Conservation (phyloP, 1,139 yeast species). For the Yamadazyma atlantica region DNA sequence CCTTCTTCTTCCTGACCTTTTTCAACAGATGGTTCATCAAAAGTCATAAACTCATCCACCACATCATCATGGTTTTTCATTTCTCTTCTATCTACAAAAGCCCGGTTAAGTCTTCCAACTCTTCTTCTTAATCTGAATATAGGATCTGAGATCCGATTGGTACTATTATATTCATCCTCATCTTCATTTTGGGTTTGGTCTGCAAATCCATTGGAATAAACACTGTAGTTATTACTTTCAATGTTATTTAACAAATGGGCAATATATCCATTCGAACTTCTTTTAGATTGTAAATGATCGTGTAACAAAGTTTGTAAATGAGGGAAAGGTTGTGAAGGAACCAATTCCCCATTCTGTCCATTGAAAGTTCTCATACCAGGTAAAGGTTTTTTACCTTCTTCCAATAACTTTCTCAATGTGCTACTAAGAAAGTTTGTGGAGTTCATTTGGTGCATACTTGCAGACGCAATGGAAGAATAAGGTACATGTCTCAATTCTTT, state of each 20-base stretch:
- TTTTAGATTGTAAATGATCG: constrained; percentile 27
- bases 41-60: constrained; percentile 37
- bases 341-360: constrained; percentile 44
- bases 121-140: constrained; percentile 71
- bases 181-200: constrained; percentile 13
- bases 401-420: constrained; percentile 38
- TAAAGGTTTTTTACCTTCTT: constrained; percentile 41
- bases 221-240: constrained; percentile 46
- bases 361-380: constrained; percentile 48
- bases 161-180: constrained; percentile 24
- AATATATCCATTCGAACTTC: constrained; percentile 32
- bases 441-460: constrained; percentile 70
- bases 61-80: constrained; percentile 30
- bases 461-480: constrained; percentile 73
- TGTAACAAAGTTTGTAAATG: constrained; percentile 39
- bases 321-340: constrained; percentile 45
- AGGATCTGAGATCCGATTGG: constrained; percentile 48
- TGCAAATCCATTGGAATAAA: constrained; percentile 46
- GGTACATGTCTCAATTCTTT: constrained; percentile 68
- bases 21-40: constrained; percentile 25
- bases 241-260: constrained; percentile 44
- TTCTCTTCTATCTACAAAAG: constrained; percentile 70
- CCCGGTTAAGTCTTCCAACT: constrained; percentile 68
- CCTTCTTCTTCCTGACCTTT: constrained; percentile 12
- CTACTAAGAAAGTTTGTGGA: constrained; percentile 54